Evolutionary conservation across 2,329 filamentous ascomycete species (phyloP), one percentile per base, ranked within the genome.

Genomic region (Alternaria angustiovoidea): DNA sequence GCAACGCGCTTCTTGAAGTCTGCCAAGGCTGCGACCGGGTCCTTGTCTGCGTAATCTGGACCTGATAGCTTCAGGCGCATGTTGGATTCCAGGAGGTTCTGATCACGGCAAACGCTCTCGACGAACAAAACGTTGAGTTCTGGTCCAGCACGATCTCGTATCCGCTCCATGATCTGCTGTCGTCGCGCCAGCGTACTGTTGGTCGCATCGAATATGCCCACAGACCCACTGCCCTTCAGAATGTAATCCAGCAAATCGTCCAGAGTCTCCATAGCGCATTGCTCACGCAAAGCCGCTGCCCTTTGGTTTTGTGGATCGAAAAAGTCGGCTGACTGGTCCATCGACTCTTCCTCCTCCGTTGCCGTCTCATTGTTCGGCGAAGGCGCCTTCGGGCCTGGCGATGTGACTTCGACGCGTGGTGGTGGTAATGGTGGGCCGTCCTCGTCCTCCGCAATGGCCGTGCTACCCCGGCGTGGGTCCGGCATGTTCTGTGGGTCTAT

Each of bases 31-130:
- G 91, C 88, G 56, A 88, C 81, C 0, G 95, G 94, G 71, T 99
- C 94, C 80, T 97, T 96, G 75, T 93, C 92, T 72, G 91, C 92
- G 82, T 99, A 99, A 78, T 99, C 95, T 0, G 95, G 95, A 0
- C 95, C 95, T 4, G 92, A 96, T 7, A 98, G 88, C 83, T 98
- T 98, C 63, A 98, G 83, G 28, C 94, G 93, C 93, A 98, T 98
- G 75, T 98, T 98, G 18, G 94, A 92, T 78, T 98, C 94, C 38
- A 98, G 84, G 26, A 98, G 83, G 67, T 88, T 88, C 60, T 91
- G 85, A 69, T 98, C 94, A 62, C 93, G 86, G 78, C 95, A 99
- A 53, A 96, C 91, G 72, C 93, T 97, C 81, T 99, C 95, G 28
- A 99, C 90, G 77, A 98, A 99, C 11, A 99, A 83, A 18, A 99